A percentile compares a stretch with the other conserved stretches of the same genome.
These are phyloP conservation scores for Scenedesmus sp. DNA, from an alignment of 163 green algal genomes.

Conservation along the genomic window DNA sequence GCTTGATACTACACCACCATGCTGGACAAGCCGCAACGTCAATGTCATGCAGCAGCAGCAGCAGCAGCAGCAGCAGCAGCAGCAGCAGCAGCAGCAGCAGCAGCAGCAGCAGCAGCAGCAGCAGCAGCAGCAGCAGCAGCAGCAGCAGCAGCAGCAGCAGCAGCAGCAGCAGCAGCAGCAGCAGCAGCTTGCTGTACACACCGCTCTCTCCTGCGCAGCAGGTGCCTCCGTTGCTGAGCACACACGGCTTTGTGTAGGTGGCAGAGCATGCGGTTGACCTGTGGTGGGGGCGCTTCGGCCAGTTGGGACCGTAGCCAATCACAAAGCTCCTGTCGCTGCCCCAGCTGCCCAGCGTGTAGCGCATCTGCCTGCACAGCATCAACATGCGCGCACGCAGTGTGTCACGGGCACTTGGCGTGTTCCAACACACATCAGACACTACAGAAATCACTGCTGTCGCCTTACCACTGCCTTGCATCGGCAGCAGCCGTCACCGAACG, in stretches of 20 bases:
- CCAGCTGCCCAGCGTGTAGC: constrained; percentile 31
- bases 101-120: neutral
- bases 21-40: neutral
- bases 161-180: neutral
- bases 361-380: constrained; percentile 28
- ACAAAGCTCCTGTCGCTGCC: constrained; percentile 24
- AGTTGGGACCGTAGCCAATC: constrained; percentile 40
- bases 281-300: constrained; percentile 37
- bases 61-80: too few relatives aligned
- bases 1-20: too few relatives aligned
- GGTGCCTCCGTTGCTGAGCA: constrained; percentile 14
- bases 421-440: neutral
- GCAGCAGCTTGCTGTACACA: neutral
- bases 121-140: neutral
- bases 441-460: neutral
- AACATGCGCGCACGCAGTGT: neutral
- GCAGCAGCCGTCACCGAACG: too few relatives aligned
- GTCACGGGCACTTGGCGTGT: neutral
- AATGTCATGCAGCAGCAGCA: too few relatives aligned
- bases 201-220: constrained; percentile 38
- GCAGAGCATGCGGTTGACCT: neutral
- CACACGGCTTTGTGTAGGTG: constrained; percentile 16
- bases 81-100: neutral
- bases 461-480: too few relatives aligned
- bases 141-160: too few relatives aligned